Base-by-base conservation (phyloP, 805 yeast genomes). In the Candida koratica region DNA sequence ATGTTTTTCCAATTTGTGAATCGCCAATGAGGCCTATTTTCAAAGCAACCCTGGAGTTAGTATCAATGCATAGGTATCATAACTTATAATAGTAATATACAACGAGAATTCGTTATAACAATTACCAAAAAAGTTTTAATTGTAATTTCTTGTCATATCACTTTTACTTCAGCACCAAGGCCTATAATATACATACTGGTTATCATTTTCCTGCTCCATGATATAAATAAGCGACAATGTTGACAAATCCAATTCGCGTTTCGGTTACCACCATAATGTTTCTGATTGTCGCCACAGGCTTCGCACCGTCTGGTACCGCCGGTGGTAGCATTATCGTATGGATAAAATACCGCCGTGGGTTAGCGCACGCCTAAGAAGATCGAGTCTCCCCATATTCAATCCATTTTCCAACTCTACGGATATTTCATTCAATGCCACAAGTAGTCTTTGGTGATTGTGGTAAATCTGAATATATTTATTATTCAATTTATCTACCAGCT, bases 1-100 rank as follows among this genome's bases (percentile, higher is more conserved):
- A 86, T 0, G 98, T 90, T 54, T 90, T 90, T 4, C 98, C 98
- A 5, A 89, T 88, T 52, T 87, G 94, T 2, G 96, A 94, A 59
- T 90, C 97, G 5, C 98, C 98, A 33, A 90, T 77, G 31, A 90
- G 75, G 3, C 97, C 97, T 13, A 90, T 88, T 51, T 90, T 93
- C 32, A 90, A 63, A 1, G 85, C 77, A 18, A 81, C 84, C 40
- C 72, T 67, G 43, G 1, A 10, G 45, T 58, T 57, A 53, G 60
- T 57, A 27, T 28, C n/a, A n/a, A n/a, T n/a, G n/a, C n/a, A n/a
- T n/a, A n/a, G n/a, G n/a, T n/a, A n/a, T n/a, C 19, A 22, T 17
- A 24, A 24, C 11, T 24, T 24, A 10, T 24, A 14, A 14, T 11
- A 20, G 11, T n/a, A n/a, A n/a, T n/a, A n/a, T n/a, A n/a, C n/a